A percentile compares a stretch with the other conserved stretches of the same genome.
These are phyloP conservation scores for Citrus australasica DNA, from an alignment of 345 rosid genomes.

Conservation along the genomic window DNA sequence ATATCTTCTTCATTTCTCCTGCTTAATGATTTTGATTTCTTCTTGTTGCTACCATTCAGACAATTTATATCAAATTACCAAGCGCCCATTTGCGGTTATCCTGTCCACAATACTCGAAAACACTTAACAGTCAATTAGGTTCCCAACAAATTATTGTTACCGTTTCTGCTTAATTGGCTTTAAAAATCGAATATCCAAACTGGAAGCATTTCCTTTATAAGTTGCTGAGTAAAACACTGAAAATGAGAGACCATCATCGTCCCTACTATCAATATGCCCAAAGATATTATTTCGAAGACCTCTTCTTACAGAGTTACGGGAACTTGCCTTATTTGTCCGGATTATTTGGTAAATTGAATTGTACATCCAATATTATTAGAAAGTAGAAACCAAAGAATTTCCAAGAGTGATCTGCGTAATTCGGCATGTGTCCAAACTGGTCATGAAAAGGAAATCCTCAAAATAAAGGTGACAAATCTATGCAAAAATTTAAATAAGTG, in stretches of 20 bases:
- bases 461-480: too few species aligned
- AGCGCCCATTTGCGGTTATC: too few species aligned
- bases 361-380: neutral
- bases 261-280: neutral
- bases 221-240: neutral
- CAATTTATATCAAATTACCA: neutral
- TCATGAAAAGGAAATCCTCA: neutral
- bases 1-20: neutral
- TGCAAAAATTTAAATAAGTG: too few species aligned
- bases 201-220: neutral
- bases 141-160: neutral
- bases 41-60: neutral
- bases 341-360: too few species aligned
- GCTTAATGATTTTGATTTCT: neutral
- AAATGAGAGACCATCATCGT: neutral
- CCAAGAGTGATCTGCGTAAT: neutral
- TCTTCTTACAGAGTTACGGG: neutral
- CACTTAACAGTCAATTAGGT: neutral
- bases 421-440: neutral
- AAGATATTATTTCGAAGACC: neutral
- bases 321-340: neutral
- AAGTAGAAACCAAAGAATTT: too few species aligned
- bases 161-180: neutral
- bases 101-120: too few species aligned
- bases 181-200: neutral